Evolutionary conservation across 345 rosid species (phyloP).

Genomic region (Eucalyptus shirleyi): DNA sequence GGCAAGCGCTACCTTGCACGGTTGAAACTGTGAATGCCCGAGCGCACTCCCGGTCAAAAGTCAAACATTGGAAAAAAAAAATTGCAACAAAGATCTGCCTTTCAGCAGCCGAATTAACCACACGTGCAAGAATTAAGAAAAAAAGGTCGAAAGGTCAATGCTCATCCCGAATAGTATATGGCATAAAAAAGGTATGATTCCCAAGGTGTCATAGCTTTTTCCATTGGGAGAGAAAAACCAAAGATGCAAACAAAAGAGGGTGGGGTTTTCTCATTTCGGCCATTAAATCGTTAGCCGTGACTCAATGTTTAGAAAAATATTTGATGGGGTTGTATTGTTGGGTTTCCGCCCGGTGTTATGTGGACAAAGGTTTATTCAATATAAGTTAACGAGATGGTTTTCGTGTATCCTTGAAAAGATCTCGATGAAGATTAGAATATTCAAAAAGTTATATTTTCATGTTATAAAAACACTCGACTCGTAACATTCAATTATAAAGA

Average conservation of each 20-base stretch:
- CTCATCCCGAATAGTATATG: not conserved
- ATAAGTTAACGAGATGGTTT: not conserved
- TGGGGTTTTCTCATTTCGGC: not conserved
- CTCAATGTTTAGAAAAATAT: not conserved
- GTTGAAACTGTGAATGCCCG: not conserved
- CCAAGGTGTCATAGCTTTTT: not conserved
- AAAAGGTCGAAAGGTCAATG: not conserved
- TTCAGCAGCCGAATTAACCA: not conserved
- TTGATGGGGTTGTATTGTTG: not conserved
- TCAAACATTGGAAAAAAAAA: not conserved
- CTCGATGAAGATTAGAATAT: not conserved
- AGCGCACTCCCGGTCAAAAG: not conserved
- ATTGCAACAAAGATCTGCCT: not conserved
- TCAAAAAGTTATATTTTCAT: not conserved
- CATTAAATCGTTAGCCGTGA: not conserved
- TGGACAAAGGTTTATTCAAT: not conserved
- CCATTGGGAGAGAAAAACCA: not conserved
- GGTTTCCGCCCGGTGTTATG: not conserved
- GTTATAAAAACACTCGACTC: not conserved
- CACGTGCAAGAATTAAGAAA: not conserved
- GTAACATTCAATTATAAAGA: not conserved
- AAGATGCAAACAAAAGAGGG: not conserved
- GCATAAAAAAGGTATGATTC: not conserved
- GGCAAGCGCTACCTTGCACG: not conserved
- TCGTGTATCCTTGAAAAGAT: fast-evolving